These are phyloP conservation scores for Cyclaneusma minus DNA, from an alignment of 2,329 filamentous ascomycete genomes.

Conservation along the genomic window DNA sequence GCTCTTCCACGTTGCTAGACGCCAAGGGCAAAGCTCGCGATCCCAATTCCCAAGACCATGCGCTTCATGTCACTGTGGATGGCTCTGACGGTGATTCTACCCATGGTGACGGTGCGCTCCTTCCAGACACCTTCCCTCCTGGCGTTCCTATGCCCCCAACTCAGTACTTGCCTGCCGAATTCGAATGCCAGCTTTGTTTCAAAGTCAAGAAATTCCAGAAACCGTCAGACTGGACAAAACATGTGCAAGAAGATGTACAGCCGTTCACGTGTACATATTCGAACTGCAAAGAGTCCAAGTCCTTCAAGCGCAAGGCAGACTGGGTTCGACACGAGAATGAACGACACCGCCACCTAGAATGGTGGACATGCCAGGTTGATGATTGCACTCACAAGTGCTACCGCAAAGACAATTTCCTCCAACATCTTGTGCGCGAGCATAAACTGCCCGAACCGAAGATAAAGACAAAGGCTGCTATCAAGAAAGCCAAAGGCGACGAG, in stretches of 20 bases:
- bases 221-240: constrained; percentile 93
- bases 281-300: constrained; percentile 68
- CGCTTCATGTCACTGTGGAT: constrained; percentile 37
- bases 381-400: constrained; percentile 75
- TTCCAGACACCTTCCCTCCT: constrained; percentile 57
- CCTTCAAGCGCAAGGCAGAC: constrained; percentile 89
- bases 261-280: constrained; percentile 89
- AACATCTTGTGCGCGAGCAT: constrained; percentile 84
- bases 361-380: constrained; percentile 73
- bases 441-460: constrained; percentile 70
- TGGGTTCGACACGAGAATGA: constrained; percentile 95
- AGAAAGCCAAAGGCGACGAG: constrained; percentile 33
- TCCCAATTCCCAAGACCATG: constrained; percentile 36
- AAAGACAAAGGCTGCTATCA: constrained; percentile 56
- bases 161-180: constrained; percentile 62
- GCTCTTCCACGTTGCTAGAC: constrained; percentile 46
- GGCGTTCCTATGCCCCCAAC: constrained; percentile 76
- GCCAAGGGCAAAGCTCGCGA: constrained; percentile 43
- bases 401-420: constrained; percentile 81
- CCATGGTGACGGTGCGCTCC: constrained; percentile 53
- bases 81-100: constrained; percentile 51
- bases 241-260: constrained; percentile 85
- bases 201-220: constrained; percentile 74
- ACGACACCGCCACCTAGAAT: constrained; percentile 75
- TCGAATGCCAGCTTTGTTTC: constrained; percentile 83